Conservation (phyloP, 2,329 filamentous ascomycete species). For the Rhexocercosporidium sp. region DNA sequence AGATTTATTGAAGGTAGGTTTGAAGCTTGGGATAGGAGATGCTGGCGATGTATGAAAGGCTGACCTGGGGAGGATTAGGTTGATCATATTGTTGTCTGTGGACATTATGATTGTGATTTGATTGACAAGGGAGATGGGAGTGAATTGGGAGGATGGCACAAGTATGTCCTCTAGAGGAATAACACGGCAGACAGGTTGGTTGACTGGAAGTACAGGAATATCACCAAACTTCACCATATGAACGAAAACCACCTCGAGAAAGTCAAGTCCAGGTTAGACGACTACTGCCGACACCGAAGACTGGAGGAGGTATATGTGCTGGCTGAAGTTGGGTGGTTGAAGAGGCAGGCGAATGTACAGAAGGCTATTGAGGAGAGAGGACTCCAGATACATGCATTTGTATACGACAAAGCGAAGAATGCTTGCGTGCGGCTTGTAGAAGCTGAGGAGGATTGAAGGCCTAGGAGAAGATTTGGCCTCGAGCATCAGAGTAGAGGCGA, state of each 20-base stretch:
- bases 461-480: not conserved
- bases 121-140: constrained; percentile 49
- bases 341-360: constrained; percentile 61
- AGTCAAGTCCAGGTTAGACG: constrained; percentile 10
- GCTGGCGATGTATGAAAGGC: not conserved
- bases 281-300: constrained; percentile 52
- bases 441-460: constrained; percentile 42
- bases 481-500: not conserved
- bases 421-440: constrained; percentile 56
- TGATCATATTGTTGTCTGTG: constrained; percentile 60
- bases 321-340: constrained; percentile 59
- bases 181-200: not conserved
- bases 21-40: not conserved
- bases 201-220: constrained; percentile 24
- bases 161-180: constrained; percentile 44
- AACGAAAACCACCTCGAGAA: constrained; percentile 24
- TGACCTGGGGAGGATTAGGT: constrained; percentile 42
- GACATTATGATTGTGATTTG: constrained; percentile 59
- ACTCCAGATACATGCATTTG: constrained; percentile 64
- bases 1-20: constrained; percentile 59
- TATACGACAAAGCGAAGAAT: constrained; percentile 65
- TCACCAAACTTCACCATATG: constrained; percentile 32
- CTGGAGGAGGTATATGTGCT: constrained; percentile 68
- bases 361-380: constrained; percentile 64
- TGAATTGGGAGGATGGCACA: constrained; percentile 60